phyloP scores from a whole-genome alignment of 2,329 filamentous ascomycete species.

The Colletotrichum tofieldiae region DNA sequence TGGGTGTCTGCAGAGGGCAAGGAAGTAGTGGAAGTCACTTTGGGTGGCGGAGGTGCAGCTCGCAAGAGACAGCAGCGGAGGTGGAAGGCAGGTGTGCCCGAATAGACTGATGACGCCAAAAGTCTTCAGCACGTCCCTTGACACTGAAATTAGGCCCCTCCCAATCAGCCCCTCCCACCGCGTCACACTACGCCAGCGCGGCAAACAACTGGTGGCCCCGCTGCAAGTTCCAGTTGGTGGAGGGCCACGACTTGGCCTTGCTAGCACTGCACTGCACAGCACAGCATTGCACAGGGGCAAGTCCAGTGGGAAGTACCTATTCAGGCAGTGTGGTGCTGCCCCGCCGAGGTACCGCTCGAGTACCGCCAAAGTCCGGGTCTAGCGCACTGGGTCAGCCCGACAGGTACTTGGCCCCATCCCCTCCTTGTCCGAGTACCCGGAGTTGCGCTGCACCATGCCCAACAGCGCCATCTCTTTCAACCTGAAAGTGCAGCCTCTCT shows the following conservation, averaged over 20 bases:
- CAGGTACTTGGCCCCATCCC: background rate
- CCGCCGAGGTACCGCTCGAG: slow-evolving; percentile 22
- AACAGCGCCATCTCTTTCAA: background rate
- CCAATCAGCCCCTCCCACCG: slow-evolving; percentile 30
- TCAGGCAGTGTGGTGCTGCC: background rate
- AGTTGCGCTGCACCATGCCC: background rate
- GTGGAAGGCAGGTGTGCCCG: background rate
- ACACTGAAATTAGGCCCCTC: slow-evolving; percentile 3
- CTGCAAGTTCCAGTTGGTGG: slow-evolving; percentile 35
- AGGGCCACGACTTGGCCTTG: slow-evolving; percentile 28
- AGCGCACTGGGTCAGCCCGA: slow-evolving; percentile 2
- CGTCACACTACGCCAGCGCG: slow-evolving; percentile 30
- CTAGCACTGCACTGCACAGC: slow-evolving; percentile 19
- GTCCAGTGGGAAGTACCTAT: background rate
- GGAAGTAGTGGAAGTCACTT: slow-evolving; percentile 19
- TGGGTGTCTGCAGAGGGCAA: slow-evolving; percentile 21
- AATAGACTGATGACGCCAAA: background rate
- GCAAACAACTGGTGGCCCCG: slow-evolving; percentile 18
- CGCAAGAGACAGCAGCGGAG: background rate
- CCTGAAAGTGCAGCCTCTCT: slow-evolving; percentile 26
- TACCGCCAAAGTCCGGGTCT: slow-evolving; percentile 19
- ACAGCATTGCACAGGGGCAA: background rate
- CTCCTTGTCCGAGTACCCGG: background rate
- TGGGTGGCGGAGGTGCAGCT: slow-evolving; percentile 9
- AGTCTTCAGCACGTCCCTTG: slow-evolving; percentile 34